Evolutionary conservation across 495 filamentous ascomycete species (phyloP), one percentile per base, ranked within the genome.

Genomic region (Penicillium salamii): DNA sequence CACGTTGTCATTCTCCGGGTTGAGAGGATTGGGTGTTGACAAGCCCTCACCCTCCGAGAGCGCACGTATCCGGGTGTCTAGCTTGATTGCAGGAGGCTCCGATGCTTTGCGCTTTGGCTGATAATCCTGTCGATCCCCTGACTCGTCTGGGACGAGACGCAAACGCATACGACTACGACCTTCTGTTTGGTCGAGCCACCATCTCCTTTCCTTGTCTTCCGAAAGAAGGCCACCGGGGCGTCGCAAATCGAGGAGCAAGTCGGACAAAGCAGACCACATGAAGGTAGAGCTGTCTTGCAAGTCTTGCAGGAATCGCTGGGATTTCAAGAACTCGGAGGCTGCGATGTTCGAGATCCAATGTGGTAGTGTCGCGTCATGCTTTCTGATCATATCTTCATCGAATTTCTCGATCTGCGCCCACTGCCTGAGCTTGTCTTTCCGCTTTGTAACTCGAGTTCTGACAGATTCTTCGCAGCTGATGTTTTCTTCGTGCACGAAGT

Each of bases 281-380:
- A 89, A 96, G 3, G 63, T 69, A 48, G 85, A 79, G 56, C 88
- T 90, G 57, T 98, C 95, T 55, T 96, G 91, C 49, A 95, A 84
- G 59, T 98, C 93, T 67, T 98, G 93, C 31, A 88, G 63, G 17
- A 85, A 81, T 52, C 92, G 74, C 59, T 96, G 92, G 46, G 91
- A 87, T 61, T 95, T 97, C 55, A 91, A 78, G 50, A 92, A 87
- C 65, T 98, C 93, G 0, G 91, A 89, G 49, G 86, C 82, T 63
- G 91, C 91, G 33, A 97, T 95, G 53, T 96, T 97, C 46, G 89
- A 87, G 70, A 90, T 86, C 95, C 92, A 97, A 46, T 91, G 85
- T 41, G 83, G 85, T 46, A 90, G 88, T 1, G 88, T 85, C 51
- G 85, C 85, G 55, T 95, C 88, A 59, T 96, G 90, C 12, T 84